Conservation (phyloP, 1,284 basidiomycete species). For the Heterobasidion parviporum region DNA sequence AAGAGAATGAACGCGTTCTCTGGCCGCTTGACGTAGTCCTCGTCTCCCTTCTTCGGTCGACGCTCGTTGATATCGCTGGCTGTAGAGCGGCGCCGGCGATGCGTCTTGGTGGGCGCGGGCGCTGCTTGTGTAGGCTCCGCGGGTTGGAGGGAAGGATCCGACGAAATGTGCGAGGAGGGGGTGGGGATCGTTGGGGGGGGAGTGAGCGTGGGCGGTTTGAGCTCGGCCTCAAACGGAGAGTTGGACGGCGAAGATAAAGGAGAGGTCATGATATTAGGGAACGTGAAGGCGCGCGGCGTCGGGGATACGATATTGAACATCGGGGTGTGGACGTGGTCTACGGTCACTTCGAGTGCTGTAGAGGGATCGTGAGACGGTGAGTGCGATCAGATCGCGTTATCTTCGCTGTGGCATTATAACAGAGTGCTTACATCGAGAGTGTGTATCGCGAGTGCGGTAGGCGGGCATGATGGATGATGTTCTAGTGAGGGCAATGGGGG, state of each 20-base stretch:
- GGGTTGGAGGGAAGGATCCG: slow-evolving; percentile 19
- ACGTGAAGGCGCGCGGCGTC: slow-evolving; percentile 68
- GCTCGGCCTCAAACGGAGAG: slow-evolving; percentile 66
- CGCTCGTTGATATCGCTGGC: slow-evolving; percentile 52
- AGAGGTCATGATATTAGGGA: slow-evolving; percentile 52
- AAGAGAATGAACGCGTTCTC: slow-evolving; percentile 79
- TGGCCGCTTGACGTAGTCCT: slow-evolving; percentile 72
- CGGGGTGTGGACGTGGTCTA: slow-evolving; percentile 51
- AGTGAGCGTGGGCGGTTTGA: slow-evolving; percentile 25
- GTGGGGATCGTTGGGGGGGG: slow-evolving; percentile 28
- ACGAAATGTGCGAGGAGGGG: slow-evolving; percentile 29
- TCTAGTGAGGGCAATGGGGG: slow-evolving; percentile 21
- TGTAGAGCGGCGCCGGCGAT: slow-evolving; percentile 57
- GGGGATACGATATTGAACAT: slow-evolving; percentile 58
- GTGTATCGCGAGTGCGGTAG: slow-evolving; percentile 65
- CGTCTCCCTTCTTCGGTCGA: slow-evolving; percentile 68
- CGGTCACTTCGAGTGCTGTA: slow-evolving; percentile 66
- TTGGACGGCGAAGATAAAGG: slow-evolving; percentile 55
- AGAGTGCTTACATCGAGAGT: slow-evolving; percentile 45
- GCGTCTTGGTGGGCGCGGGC: slow-evolving; percentile 17
- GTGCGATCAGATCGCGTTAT: slow-evolving; percentile 11
- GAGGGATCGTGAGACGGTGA: slow-evolving; percentile 14
- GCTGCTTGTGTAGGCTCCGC: slow-evolving; percentile 22
- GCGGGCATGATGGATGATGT: slow-evolving; percentile 55
- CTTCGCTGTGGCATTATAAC: slow-evolving; percentile 5